Evolutionary conservation across 768 basidiomycete species (phyloP).

Genomic region (Neoboletus magnificus): DNA sequence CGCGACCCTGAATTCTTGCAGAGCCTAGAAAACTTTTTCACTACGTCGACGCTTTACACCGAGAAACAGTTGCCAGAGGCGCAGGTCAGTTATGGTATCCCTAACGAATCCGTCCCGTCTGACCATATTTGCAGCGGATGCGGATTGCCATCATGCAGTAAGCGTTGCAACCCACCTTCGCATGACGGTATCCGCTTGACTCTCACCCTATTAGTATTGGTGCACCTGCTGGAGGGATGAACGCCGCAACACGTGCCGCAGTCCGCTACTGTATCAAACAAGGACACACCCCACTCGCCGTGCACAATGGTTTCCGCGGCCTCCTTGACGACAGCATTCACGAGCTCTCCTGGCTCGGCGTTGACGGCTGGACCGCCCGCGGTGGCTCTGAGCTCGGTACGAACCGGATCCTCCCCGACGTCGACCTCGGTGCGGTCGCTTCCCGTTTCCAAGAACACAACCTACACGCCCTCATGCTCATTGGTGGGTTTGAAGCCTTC

Average conservation of each 20-base stretch:
- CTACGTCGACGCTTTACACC: slow-evolving; percentile 62
- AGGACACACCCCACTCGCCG: slow-evolving; percentile 88
- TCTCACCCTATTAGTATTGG: slow-evolving; percentile 62
- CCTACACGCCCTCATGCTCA: slow-evolving; percentile 78
- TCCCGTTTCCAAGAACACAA: slow-evolving; percentile 85
- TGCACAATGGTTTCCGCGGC: slow-evolving; percentile 96
- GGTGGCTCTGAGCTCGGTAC: slow-evolving; percentile 98
- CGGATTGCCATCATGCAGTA: slow-evolving; percentile 83
- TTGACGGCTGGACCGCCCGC: slow-evolving; percentile 93
- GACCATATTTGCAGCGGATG: slow-evolving; percentile 51
- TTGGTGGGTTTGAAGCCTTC: slow-evolving; percentile 97
- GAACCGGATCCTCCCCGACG: slow-evolving; percentile 82
- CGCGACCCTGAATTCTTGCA: slow-evolving; percentile 92
- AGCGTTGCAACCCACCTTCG: slow-evolving; percentile 25
- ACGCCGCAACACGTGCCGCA: slow-evolving; percentile 93
- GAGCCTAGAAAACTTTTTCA: slow-evolving; percentile 78
- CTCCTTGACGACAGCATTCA: slow-evolving; percentile 85
- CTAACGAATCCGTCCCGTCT: neutral
- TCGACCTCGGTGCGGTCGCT: slow-evolving; percentile 86
- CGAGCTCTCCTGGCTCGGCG: slow-evolving; percentile 92
- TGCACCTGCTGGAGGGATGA: slow-evolving; percentile 98
- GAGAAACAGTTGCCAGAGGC: slow-evolving; percentile 49
- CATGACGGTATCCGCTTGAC: neutral
- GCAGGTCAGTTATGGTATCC: slow-evolving; percentile 34
- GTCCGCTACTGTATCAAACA: slow-evolving; percentile 90